These are phyloP conservation scores for Leucogyrophana mollusca DNA, from an alignment of 768 basidiomycete species.

Conservation along the genomic window DNA sequence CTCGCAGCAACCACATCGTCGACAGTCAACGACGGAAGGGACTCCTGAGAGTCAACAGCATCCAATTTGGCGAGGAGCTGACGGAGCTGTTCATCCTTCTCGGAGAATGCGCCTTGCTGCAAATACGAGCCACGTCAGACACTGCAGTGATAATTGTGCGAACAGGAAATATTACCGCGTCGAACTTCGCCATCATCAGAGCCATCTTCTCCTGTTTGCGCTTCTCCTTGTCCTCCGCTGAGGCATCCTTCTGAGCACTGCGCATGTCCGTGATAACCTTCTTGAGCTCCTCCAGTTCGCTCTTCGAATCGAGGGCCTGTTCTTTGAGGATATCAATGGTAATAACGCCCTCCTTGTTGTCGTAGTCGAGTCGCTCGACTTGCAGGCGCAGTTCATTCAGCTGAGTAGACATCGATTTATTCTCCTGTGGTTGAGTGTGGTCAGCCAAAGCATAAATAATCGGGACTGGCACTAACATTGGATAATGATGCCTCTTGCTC, in stretches of 20 bases:
- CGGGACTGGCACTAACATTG: slow-evolving; percentile 47
- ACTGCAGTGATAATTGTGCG: background rate
- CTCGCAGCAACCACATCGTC: slow-evolving; percentile 83
- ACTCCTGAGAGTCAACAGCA: slow-evolving; percentile 62
- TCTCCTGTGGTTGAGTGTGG: slow-evolving; percentile 57
- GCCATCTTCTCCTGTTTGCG: slow-evolving; percentile 99
- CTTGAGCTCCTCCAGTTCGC: slow-evolving; percentile 87
- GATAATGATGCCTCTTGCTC: slow-evolving; percentile 83
- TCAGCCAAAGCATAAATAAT: slow-evolving; percentile 3
- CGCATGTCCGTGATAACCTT: slow-evolving; percentile 78
- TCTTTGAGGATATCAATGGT: slow-evolving; percentile 95
- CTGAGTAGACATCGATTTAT: slow-evolving; percentile 91
- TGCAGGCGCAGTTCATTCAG: slow-evolving; percentile 90
- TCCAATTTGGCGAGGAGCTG: slow-evolving; percentile 83
- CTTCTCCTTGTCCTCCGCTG: slow-evolving; percentile 97
- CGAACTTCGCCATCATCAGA: slow-evolving; percentile 99
- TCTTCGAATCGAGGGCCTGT: slow-evolving; percentile 83
- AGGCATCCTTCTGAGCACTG: slow-evolving; percentile 77
- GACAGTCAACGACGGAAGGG: slow-evolving; percentile 55
- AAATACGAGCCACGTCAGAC: background rate
- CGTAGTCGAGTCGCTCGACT: slow-evolving; percentile 90
- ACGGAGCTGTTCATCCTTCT: slow-evolving; percentile 93
- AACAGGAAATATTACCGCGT: slow-evolving; percentile 55
- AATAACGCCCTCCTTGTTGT: slow-evolving; percentile 92
- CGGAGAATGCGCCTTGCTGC: slow-evolving; percentile 90